phyloP scores from a whole-genome alignment of 2,329 filamentous ascomycete species.

The Nemania abortiva region DNA sequence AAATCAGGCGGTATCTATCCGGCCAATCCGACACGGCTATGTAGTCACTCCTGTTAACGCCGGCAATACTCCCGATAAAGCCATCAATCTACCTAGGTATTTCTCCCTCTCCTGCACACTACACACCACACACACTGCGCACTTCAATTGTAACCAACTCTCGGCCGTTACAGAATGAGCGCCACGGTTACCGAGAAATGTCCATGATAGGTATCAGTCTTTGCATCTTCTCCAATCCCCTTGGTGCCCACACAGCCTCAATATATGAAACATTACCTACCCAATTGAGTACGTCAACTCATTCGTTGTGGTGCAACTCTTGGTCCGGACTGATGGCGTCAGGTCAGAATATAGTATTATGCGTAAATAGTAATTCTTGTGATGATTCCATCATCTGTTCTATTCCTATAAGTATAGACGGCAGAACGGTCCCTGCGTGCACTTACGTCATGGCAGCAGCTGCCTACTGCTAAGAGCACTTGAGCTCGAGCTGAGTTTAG shows the following conservation, averaged over 20 bases:
- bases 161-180: not conserved
- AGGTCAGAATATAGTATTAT: not conserved
- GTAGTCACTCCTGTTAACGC: conserved; percentile 2
- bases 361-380: not conserved
- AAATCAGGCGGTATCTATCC: conserved; percentile 1
- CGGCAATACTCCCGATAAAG: conserved; percentile 15
- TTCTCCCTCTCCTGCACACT: no score
- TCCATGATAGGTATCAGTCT: not conserved
- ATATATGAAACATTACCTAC: not conserved
- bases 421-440: not conserved
- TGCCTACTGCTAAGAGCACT: not conserved
- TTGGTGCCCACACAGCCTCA: not conserved
- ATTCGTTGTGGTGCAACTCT: not conserved
- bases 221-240: not conserved
- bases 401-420: not conserved
- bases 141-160: not conserved
- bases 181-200: not conserved
- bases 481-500: no score
- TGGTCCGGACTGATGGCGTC: not conserved
- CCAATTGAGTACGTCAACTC: not conserved
- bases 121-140: no score
- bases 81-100: no score
- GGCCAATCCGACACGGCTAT: conserved; percentile 17
- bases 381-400: conserved; percentile 7
- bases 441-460: conserved; percentile 3